phyloP scores from a whole-genome alignment of 139 green algal species.

The Desmodesmus armatus region DNA sequence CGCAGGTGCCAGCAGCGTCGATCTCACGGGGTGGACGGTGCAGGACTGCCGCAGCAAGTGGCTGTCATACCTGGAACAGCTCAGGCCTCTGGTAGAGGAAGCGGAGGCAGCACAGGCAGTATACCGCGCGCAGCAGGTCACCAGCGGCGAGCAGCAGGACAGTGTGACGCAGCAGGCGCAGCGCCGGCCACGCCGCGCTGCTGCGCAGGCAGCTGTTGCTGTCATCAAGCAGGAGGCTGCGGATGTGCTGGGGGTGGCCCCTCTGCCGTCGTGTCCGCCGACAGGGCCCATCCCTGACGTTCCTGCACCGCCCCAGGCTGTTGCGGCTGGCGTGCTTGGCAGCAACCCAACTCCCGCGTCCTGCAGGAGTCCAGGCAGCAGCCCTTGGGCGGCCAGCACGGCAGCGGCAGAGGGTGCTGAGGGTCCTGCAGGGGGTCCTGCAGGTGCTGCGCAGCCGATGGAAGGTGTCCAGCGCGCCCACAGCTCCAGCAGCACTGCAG shows the following conservation, averaged over 20 bases:
- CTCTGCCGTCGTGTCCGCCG: background rate
- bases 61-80: conserved; percentile 14
- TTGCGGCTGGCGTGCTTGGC: no score
- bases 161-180: background rate
- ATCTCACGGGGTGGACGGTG: conserved; percentile 27
- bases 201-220: conserved; percentile 14
- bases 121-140: background rate
- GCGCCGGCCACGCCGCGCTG: conserved; percentile 16
- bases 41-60: conserved; percentile 29
- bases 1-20: conserved; percentile 4
- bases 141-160: background rate
- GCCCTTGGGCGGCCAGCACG: no score
- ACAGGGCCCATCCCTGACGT: conserved; percentile 14
- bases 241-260: conserved; percentile 1
- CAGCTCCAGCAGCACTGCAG: background rate
- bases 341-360: no score
- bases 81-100: conserved; percentile 23
- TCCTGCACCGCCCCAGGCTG: background rate
- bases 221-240: conserved; percentile 40
- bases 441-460: conserved; percentile 3
- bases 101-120: conserved; percentile 22
- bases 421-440: no score
- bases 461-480: background rate
- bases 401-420: no score
- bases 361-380: no score